phyloP scores from a whole-genome alignment of 768 basidiomycete species.

The Mycena pura region DNA sequence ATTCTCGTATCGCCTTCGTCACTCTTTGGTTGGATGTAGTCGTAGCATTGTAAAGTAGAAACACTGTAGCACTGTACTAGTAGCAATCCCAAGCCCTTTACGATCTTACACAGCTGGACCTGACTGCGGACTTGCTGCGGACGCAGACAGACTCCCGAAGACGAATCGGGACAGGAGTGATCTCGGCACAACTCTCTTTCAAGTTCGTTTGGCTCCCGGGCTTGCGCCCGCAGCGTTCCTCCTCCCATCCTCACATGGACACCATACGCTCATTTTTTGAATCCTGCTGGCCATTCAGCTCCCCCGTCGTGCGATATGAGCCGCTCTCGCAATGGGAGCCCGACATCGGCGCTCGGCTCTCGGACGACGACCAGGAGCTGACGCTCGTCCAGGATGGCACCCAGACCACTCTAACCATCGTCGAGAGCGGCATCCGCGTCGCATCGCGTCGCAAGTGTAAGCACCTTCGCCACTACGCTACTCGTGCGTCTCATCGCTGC shows the following conservation, averaged over 20 bases:
- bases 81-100: too few relatives aligned
- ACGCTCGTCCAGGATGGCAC: constrained; percentile 17
- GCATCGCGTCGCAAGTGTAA: neutral
- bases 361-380: constrained; percentile 22
- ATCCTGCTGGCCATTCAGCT: constrained; percentile 14
- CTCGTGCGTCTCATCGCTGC: neutral
- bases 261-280: constrained; percentile 12
- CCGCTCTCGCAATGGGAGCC: constrained; percentile 14
- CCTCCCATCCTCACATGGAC: constrained; percentile 11
- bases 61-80: neutral
- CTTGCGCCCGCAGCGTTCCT: neutral
- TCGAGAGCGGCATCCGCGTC: constrained; percentile 20
- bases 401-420: constrained; percentile 11
- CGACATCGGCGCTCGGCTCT: constrained; percentile 5
- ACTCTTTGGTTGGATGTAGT: too few relatives aligned
- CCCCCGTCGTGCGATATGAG: constrained; percentile 11
- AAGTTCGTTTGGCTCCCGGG: neutral
- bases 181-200: too few relatives aligned
- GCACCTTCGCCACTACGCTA: neutral
- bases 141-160: too few relatives aligned
- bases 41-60: too few relatives aligned
- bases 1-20: too few relatives aligned
- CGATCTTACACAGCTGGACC: too few relatives aligned
- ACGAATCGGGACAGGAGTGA: too few relatives aligned
- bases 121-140: too few relatives aligned